Conservation (phyloP, 495 filamentous ascomycete species). For the Bacidia gigantensis region DNA sequence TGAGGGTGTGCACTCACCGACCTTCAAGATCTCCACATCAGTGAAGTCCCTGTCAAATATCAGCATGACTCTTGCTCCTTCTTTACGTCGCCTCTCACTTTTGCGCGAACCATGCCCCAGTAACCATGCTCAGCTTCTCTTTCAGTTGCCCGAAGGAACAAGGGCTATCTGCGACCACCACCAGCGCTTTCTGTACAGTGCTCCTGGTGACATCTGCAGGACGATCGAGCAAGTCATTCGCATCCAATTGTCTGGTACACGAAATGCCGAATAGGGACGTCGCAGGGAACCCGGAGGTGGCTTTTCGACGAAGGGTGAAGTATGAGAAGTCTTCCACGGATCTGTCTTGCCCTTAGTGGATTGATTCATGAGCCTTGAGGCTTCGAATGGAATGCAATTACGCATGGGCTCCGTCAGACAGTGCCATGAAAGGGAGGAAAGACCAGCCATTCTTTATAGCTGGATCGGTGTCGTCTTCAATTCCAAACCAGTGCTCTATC, state of each 20-base stretch:
- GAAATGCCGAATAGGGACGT: constrained; percentile 93
- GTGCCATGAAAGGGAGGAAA: constrained; percentile 91
- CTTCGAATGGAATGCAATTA: constrained; percentile 30
- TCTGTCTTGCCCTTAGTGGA: too few species aligned
- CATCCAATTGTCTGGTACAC: constrained; percentile 82
- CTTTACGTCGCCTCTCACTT: constrained; percentile 53
- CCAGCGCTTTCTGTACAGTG: constrained; percentile 97
- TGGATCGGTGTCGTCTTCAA: constrained; percentile 63
- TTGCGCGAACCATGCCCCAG: constrained; percentile 92
- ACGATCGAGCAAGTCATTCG: constrained; percentile 57
- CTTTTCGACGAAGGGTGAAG: constrained; percentile 75
- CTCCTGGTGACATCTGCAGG: constrained; percentile 84
- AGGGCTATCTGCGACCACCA: constrained; percentile 85
- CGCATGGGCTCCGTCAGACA: constrained; percentile 91
- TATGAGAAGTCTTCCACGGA: constrained; percentile 93
- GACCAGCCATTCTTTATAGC: constrained; percentile 82
- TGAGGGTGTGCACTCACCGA: constrained; percentile 21
- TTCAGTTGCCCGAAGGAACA: constrained; percentile 64
- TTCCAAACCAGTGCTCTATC: constrained; percentile 81
- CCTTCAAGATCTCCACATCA: constrained; percentile 59
- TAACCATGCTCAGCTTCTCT: constrained; percentile 77
- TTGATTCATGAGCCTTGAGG: too few species aligned
- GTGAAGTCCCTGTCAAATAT: constrained; percentile 45
- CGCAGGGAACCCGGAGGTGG: constrained; percentile 39
- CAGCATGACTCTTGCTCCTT: neutral